phyloP scores from a whole-genome alignment of 345 rosid species.

The Physaria fendleri region DNA sequence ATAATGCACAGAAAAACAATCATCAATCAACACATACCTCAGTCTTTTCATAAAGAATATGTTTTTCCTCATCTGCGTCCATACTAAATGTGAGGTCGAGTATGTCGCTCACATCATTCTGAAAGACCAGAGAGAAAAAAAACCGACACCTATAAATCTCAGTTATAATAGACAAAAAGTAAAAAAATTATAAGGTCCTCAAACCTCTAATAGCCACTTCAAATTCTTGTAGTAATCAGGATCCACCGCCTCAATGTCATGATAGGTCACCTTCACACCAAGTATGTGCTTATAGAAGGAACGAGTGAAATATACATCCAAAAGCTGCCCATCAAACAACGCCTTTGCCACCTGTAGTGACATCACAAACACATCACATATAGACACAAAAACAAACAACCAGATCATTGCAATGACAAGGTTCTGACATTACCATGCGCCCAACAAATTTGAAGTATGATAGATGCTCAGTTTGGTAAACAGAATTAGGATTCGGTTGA shows the following conservation, averaged over 20 bases:
- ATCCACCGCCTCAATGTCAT: conserved; percentile 98
- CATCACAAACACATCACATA: conserved; percentile 18
- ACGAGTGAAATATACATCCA: conserved; percentile 94
- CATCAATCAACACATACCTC: conserved; percentile 45
- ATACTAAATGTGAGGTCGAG: conserved; percentile 93
- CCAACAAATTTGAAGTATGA: conserved; percentile 96
- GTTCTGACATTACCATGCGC: conserved; percentile 65
- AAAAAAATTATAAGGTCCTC: conserved; percentile 23
- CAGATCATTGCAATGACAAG: background rate
- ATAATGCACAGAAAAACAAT: background rate
- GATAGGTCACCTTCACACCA: conserved; percentile 93
- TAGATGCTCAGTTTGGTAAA: conserved; percentile 91
- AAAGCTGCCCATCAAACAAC: conserved; percentile 88
- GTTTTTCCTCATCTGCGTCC: conserved; percentile 98
- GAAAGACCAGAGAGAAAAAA: conserved; percentile 28
- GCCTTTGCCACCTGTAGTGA: conserved; percentile 85
- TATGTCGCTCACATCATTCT: conserved; percentile 85
- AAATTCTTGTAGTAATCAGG: conserved; percentile 95
- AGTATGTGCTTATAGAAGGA: conserved; percentile 96
- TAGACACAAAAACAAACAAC: background rate
- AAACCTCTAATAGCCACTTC: conserved; percentile 97
- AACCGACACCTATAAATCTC: background rate
- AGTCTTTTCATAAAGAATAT: conserved; percentile 86
- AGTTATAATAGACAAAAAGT: background rate
- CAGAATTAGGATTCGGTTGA: conserved; percentile 98